Base-by-base conservation (phyloP, 352 stramenopile species). In the Phytophthora litchii region DNA sequence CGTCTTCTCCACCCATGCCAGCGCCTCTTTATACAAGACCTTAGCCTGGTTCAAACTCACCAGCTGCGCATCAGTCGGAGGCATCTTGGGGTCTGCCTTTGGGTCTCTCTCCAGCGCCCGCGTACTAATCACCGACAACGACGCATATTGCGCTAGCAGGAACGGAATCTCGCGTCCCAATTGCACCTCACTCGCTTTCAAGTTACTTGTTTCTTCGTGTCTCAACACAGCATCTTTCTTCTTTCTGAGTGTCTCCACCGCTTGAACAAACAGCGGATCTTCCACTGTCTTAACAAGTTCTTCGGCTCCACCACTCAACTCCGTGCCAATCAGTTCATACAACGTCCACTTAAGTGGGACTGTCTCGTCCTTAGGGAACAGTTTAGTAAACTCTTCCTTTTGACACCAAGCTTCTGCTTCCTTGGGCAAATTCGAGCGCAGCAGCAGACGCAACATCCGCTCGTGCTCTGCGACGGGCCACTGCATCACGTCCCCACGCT, bases 401-500 rank as follows among this genome's bases (percentile, higher is more conserved):
- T 87, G 61, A 43, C 74, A 86, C 80, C 80, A 89, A 20, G 70
- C 62, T 34, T 73, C 47, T 3, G 76, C 76, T 10, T 68, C 67
- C 11, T 66, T 29, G 1, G 80, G 83, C 27, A 78, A 21, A 52
- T 88, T 89, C 21, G 78, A 48, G 16, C 83, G 76, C 44, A 92
- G 37, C 11, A 89, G 64, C 16, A 90, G 50, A 3, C 83, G 80
- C 59, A 92, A 38, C 59, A 89, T 75, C 14, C 83, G 80, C 31
- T 92, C 83, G 37, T 92, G 83, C 61, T 92, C 83, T 12, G 74
- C 66, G 19, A 86, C 51, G 0, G 80, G 75, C 83, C 83, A 92
- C 52, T 77, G 56, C 83, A 90, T 89, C 27, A 89, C 59, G 58
- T 92, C 80, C 5, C 80, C 83, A 13, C 83, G 78, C 53, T 89